Evolutionary conservation across 2,329 filamentous ascomycete genomes (phyloP), one percentile per base, ranked within the genome.

Genomic region (Tothia fuscella): DNA sequence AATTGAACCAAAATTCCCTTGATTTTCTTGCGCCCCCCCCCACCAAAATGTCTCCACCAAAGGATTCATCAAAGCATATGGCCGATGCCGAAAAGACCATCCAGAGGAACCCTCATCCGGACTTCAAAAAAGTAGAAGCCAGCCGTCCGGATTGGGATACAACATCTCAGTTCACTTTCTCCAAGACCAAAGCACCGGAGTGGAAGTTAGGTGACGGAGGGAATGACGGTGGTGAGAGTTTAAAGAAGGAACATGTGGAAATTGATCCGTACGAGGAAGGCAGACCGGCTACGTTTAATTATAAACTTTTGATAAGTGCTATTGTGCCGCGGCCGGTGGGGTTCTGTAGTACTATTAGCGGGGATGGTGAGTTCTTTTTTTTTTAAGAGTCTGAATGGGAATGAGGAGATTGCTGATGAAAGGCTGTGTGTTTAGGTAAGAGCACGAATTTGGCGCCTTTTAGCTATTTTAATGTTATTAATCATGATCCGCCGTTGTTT

Each of bases 401-500:
- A 35, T 10, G 17, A 13, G 17, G 9, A 38, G 29, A 30, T 17
- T 38, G 24, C 4, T 12, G 9, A 5, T 42, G 32, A 17, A 4
- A 12, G 4, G 10, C 14, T 34, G 2, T 10, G 5, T 5, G 7
- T n/a, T 36, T 31, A 54, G 51, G 51, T 14, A 42, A 42, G 16
- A 67, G 63, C 21, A 76, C 74, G 13, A 96, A 95, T 62, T 70
- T 95, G 2, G 85, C 88, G 0, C 88, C 87, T 0, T 94, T 91
- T 60, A 82, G 76, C 55, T 95, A 91, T 66, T 86, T 87, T 58
- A 81, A 86, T 57, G 62, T 94, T 47, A 70, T 94, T 50, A 78
- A 77, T 59, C 82, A 91, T 57, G 88, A 95, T 56, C 89, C 88
- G 4, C 88, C 88, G 0, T 67, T 93, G 32, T 93, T 95, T 59